Base-by-base conservation (phyloP, 2,329 filamentous ascomycete species). In the Monilinia aucupariae region DNA sequence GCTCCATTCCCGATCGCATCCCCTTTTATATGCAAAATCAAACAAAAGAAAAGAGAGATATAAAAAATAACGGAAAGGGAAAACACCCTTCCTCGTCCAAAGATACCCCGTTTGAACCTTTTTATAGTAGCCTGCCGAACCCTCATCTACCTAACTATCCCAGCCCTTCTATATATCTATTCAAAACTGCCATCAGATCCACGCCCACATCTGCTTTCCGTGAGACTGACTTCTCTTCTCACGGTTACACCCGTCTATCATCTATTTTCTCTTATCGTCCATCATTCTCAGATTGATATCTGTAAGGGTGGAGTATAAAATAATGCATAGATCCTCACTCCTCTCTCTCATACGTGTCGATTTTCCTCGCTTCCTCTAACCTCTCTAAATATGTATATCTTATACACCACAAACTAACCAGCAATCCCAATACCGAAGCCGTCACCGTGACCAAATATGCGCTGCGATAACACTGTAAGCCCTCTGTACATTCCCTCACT, bases 391-490 rank as follows among this genome's bases (percentile, higher is more conserved):
- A 66, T 2, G 68, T 70, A 64, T 72, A 71, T 30, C 68, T 65
- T 53, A 93, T 91, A 34, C 86, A 84, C 80, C 83, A 89, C 37
- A 96, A 74, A 59, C 86, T 89, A 45, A 92, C 82, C 0, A 78
- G 74, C 1, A 94, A 78, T 0, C 90, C 92, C 1, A 87, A 70
- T 0, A 87, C 74, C 66, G 90, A 92, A 0, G 90, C 86, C 25
- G 80, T 79, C 17, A 96, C 80, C 0, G 93, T 96, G 59, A 92
- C 82, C 68, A 84, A 83, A 73, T 97, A 97, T 1, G 93, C 92
- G 3, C 84, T 79, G 37, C 83, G 82, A 76, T 97, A 97, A 75
- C 93, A 97, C 25, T 82, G 79, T 13, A 93, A 75, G 0, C 94
- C 94, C 32, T 93, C 85, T 25, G 82, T 80, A 73, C 94, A 97